phyloP scores from a whole-genome alignment of 2,329 filamentous ascomycete species.

The Mycosphaerella sp. region DNA sequence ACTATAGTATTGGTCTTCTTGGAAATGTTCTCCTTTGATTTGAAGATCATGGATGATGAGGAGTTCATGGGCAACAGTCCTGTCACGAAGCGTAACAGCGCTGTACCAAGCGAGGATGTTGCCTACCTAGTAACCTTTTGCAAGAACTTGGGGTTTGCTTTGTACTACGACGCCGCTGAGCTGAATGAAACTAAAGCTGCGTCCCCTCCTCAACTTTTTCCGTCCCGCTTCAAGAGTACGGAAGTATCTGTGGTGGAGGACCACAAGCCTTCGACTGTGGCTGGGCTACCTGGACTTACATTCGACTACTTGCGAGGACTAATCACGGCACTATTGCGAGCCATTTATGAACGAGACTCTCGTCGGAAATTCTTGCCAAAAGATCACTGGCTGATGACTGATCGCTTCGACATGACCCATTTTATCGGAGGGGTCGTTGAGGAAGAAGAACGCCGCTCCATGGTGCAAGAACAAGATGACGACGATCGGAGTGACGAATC shows the following conservation, averaged over 20 bases:
- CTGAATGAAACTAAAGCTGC: constrained; percentile 20
- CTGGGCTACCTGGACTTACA: constrained; percentile 64
- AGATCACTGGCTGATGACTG: constrained; percentile 94
- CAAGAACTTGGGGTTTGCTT: constrained; percentile 81
- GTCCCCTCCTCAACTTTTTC: constrained; percentile 5
- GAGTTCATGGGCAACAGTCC: constrained; percentile 58
- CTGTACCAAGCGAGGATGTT: constrained; percentile 65
- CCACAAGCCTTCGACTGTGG: constrained; percentile 43
- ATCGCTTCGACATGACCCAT: constrained; percentile 72
- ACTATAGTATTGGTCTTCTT: constrained; percentile 82
- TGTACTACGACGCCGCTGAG: constrained; percentile 77
- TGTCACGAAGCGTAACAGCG: constrained; percentile 49
- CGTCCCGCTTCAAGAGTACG: constrained; percentile 3
- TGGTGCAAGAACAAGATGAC: constrained; percentile 58
- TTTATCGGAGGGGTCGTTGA: constrained; percentile 81
- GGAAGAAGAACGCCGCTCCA: constrained; percentile 73
- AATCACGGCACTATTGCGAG: constrained; percentile 72
- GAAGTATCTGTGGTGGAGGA: constrained; percentile 21
- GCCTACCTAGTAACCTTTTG: constrained; percentile 72
- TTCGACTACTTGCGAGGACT: constrained; percentile 73
- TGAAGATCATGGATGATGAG: constrained; percentile 91
- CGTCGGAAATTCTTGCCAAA: constrained; percentile 73
- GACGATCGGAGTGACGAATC: constrained; percentile 50
- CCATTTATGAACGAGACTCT: constrained; percentile 91
- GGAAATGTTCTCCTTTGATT: constrained; percentile 86